Conservation (phyloP, 2,329 filamentous ascomycete species). For the Diaporthe eres region DNA sequence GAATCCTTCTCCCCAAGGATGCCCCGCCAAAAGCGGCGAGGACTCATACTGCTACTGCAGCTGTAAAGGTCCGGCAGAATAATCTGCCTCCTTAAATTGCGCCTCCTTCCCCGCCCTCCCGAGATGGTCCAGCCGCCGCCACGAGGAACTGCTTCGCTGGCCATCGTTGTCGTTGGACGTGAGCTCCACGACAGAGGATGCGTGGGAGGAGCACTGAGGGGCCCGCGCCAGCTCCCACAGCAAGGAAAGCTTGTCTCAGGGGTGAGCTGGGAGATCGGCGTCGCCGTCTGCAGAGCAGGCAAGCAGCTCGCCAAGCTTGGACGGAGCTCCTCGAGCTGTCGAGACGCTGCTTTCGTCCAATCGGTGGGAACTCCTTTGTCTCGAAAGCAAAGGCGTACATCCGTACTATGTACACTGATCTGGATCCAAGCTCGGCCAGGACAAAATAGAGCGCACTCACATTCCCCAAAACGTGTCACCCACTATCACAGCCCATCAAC, state of each 20-base stretch:
- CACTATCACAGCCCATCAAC: no score
- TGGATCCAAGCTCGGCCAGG: conserved; percentile 28
- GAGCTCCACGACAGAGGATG: background rate
- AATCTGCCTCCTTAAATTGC: conserved; percentile 5
- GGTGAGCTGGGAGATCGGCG: conserved; percentile 39
- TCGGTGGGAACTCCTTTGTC: conserved; percentile 22
- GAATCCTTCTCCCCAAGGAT: conserved; percentile 10
- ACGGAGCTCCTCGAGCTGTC: conserved; percentile 34
- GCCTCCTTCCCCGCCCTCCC: background rate
- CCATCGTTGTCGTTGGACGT: background rate
- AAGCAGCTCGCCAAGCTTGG: conserved; percentile 34
- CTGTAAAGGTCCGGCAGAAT: conserved; percentile 18
- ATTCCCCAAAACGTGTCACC: no score
- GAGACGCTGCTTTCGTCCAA: conserved; percentile 28
- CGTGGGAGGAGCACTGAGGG: background rate
- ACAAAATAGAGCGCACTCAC: no score
- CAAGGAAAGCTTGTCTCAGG: conserved; percentile 38
- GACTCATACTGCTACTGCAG: background rate
- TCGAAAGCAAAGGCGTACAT: background rate
- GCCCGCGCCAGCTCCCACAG: conserved; percentile 20
- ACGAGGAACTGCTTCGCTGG: background rate
- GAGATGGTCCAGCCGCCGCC: background rate
- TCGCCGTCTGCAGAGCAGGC: conserved; percentile 39
- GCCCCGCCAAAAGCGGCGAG: conserved; percentile 37
- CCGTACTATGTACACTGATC: background rate